These are phyloP conservation scores for Fagopyrum tataricum DNA, from an alignment of 148 eudicot genomes.

Conservation along the genomic window DNA sequence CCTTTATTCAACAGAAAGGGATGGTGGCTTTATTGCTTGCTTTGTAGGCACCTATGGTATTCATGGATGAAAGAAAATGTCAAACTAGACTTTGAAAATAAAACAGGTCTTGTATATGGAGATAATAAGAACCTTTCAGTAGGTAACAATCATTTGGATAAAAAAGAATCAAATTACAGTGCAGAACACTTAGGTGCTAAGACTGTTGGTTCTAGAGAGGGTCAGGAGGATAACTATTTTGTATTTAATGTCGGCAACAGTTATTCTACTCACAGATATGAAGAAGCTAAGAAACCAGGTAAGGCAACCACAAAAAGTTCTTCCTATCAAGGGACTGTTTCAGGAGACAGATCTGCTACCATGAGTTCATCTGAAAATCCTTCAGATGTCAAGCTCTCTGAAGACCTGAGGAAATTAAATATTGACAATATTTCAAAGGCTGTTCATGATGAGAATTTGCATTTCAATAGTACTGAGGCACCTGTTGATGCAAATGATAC, in stretches of 20 bases:
- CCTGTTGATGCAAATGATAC: constrained; percentile 11
- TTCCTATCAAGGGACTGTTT: constrained; percentile 15
- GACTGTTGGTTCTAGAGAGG: neutral
- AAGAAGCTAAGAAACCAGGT: constrained; percentile 15
- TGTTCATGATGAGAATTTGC: constrained; percentile 14
- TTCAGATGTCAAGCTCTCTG: constrained; percentile 33
- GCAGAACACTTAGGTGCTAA: too few relatives aligned
- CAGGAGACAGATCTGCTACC: constrained; percentile 11
- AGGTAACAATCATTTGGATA: neutral
- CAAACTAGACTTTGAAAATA: too few relatives aligned
- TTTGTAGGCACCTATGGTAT: too few relatives aligned
- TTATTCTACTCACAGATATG: constrained; percentile 2
- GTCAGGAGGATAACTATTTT: constrained; percentile 24
- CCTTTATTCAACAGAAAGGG: too few relatives aligned
- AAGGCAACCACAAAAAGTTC: constrained; percentile 15
- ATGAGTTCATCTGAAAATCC: neutral
- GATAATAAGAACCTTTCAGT: too few relatives aligned
- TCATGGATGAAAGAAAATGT: too few relatives aligned
- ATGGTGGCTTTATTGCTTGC: too few relatives aligned
- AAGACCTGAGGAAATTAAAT: constrained; percentile 48
- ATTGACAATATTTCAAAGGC: constrained; percentile 30
- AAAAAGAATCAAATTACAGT: neutral
- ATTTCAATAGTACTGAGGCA: constrained; percentile 12
- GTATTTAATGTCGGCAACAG: constrained; percentile 21
- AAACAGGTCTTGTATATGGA: too few relatives aligned